Evolutionary conservation across 1,284 basidiomycete species (phyloP).

Genomic region (Ganoderma resinaceum): DNA sequence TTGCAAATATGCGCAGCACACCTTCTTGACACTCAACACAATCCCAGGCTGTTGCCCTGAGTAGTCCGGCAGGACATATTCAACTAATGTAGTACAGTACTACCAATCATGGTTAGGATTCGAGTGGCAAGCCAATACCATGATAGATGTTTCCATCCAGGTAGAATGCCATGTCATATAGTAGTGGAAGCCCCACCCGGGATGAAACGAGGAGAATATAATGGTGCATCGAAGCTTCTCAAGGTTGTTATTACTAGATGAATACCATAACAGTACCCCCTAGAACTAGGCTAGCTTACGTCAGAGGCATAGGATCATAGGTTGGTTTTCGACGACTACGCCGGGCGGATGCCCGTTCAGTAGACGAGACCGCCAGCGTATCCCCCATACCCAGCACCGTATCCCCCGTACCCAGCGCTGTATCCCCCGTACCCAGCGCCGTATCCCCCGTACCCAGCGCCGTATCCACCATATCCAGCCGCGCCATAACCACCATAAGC

Average conservation of each 20-base stretch:
- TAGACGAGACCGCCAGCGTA: constrained; percentile 2
- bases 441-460: neutral
- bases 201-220: neutral
- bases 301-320: neutral
- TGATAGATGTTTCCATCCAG: neutral
- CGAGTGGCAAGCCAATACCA: no score
- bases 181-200: neutral
- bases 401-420: neutral
- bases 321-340: neutral
- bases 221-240: neutral
- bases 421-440: neutral
- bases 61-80: no score
- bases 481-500: neutral
- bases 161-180: no score
- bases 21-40: neutral
- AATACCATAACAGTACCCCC: neutral
- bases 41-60: neutral
- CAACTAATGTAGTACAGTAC: no score
- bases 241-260: neutral
- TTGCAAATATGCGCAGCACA: neutral
- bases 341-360: neutral
- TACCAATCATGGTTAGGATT: no score
- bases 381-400: neutral
- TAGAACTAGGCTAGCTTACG: neutral
- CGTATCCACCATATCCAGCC: neutral